These are phyloP conservation scores for Talaromyces islandicus DNA, from an alignment of 2,329 filamentous ascomycete genomes.

Conservation along the genomic window DNA sequence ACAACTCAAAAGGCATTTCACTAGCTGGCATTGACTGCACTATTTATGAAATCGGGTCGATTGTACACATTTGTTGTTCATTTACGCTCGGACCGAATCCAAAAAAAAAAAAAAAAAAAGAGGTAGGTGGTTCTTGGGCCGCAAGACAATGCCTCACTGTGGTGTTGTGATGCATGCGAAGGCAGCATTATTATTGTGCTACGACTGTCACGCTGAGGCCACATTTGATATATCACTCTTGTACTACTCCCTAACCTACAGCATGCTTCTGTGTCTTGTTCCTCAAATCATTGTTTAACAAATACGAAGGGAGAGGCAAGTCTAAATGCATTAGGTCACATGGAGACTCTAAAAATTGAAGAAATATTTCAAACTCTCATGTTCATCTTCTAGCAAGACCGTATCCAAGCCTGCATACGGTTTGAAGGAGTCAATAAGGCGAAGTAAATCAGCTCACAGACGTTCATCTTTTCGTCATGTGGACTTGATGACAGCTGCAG, in stretches of 20 bases:
- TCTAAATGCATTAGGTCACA: neutral
- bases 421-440: neutral
- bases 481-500: neutral
- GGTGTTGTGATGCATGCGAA: neutral
- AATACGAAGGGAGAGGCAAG: neutral
- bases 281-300: neutral
- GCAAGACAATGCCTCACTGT: neutral
- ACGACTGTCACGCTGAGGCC: neutral
- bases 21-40: neutral
- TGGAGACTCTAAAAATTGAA: neutral
- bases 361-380: neutral
- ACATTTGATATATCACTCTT: neutral
- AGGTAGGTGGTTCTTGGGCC: neutral
- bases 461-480: neutral
- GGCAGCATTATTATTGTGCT: neutral
- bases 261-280: neutral
- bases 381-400: neutral
- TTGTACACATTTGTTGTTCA: neutral
- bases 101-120: neutral
- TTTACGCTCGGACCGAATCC: neutral
- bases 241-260: neutral
- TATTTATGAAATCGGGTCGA: neutral
- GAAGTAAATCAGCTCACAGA: neutral
- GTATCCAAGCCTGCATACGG: neutral
- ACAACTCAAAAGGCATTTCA: neutral